These are phyloP conservation scores for Colletotrichum melonis DNA, from an alignment of 2,329 filamentous ascomycete species.

Conservation along the genomic window DNA sequence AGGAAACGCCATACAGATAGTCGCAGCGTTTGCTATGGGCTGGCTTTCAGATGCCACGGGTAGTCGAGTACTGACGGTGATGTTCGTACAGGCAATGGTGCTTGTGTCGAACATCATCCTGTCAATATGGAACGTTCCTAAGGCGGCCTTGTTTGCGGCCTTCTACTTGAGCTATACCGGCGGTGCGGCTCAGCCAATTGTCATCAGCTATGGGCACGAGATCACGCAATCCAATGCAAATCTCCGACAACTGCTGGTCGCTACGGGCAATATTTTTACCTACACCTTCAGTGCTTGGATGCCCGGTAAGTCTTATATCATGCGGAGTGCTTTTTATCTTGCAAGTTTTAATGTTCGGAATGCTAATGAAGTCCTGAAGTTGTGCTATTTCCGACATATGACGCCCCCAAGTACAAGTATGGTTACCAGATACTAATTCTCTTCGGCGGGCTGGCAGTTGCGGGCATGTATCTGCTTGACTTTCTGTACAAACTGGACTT, in stretches of 20 bases:
- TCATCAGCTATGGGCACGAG: slow-evolving; percentile 18
- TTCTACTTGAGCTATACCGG: slow-evolving; percentile 18
- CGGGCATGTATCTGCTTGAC: not conserved
- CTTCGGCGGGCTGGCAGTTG: not conserved
- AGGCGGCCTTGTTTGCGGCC: not conserved
- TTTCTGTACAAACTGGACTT: not conserved
- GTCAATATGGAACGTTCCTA: not conserved
- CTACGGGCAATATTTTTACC: not conserved
- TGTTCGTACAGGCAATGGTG: not conserved
- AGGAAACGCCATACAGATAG: not conserved
- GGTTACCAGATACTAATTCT: not conserved
- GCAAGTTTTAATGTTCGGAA: not conserved
- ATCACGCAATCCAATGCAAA: slow-evolving; percentile 21
- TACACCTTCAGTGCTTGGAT: not conserved
- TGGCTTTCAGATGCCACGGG: not conserved
- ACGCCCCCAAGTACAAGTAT: not conserved
- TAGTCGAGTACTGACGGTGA: not conserved
- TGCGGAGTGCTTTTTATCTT: not conserved
- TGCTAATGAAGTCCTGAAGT: not conserved
- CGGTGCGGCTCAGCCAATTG: slow-evolving; percentile 8
- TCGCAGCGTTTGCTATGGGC: not conserved
- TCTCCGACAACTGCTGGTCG: not conserved
- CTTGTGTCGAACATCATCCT: not conserved
- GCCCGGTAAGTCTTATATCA: not conserved
- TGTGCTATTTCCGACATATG: not conserved